Conservation (phyloP, 495 filamentous ascomycete species). For the Trichocladium antarcticum region DNA sequence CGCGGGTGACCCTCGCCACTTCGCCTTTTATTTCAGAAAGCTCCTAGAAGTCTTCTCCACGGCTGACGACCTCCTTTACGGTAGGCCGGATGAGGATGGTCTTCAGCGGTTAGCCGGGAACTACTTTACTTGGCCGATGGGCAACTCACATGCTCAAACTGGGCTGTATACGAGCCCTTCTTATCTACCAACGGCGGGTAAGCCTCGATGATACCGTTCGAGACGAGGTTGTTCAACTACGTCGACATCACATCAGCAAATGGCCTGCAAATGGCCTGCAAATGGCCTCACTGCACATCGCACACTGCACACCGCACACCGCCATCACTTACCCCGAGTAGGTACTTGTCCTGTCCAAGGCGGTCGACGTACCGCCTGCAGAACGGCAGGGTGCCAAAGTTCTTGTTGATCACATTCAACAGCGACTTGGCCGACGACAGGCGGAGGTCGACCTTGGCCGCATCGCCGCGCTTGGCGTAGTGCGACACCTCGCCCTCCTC, state of each 20-base stretch:
- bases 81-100: constrained; percentile 79
- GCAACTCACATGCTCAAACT: constrained; percentile 78
- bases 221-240: constrained; percentile 83
- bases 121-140: background rate
- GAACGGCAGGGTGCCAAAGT: constrained; percentile 82
- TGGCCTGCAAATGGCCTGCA: background rate
- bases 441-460: constrained; percentile 54
- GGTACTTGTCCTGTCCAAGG: constrained; percentile 77
- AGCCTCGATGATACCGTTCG: constrained; percentile 72
- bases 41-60: constrained; percentile 73
- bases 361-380: constrained; percentile 79
- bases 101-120: constrained; percentile 36
- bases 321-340: constrained; percentile 53
- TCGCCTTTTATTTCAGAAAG: background rate
- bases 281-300: too few species aligned
- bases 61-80: constrained; percentile 86
- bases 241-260: background rate
- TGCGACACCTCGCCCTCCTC: constrained; percentile 78
- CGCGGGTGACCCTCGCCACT: background rate
- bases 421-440: constrained; percentile 70
- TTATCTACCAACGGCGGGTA: constrained; percentile 85
- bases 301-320: background rate
- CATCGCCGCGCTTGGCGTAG: constrained; percentile 57
- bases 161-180: constrained; percentile 91
- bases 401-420: constrained; percentile 79